Conservation (phyloP, 345 rosid species). For the Ceriops zippeliana region DNA sequence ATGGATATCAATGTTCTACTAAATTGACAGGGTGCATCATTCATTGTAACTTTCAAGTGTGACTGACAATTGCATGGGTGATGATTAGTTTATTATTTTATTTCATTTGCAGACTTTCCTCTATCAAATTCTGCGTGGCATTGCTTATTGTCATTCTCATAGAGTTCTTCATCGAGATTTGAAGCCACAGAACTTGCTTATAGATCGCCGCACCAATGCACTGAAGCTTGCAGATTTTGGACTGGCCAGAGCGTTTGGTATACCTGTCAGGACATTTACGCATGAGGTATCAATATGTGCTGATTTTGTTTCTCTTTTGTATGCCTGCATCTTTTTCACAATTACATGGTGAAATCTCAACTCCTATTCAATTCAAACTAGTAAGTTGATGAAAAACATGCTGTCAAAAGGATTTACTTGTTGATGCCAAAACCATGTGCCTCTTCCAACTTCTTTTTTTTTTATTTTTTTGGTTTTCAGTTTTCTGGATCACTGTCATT, state of each 20-base stretch:
- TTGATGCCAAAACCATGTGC: background rate
- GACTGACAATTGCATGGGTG: background rate
- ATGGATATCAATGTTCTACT: background rate
- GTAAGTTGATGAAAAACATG: background rate
- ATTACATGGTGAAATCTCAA: background rate
- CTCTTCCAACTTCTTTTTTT: background rate
- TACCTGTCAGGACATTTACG: constrained; percentile 96
- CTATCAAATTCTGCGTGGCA: constrained; percentile 86
- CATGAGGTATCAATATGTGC: constrained; percentile 64
- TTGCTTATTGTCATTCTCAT: constrained; percentile 95
- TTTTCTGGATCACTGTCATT: no score
- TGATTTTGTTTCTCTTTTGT: background rate
- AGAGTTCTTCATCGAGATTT: constrained; percentile 97
- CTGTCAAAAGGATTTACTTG: background rate
- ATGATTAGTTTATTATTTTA: constrained; percentile 2
- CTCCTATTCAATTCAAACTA: background rate
- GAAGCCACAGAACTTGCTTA: constrained; percentile 93
- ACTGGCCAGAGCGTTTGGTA: constrained; percentile 93
- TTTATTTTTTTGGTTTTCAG: no score
- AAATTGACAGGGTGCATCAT: background rate
- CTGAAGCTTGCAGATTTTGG: constrained; percentile 99
- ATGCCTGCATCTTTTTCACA: background rate
- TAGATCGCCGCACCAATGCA: constrained; percentile 82
- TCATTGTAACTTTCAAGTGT: no score
- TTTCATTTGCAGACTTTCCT: constrained; percentile 67